These are phyloP conservation scores for Tulasnella sp. DNA, from an alignment of 768 basidiomycete genomes.

Conservation along the genomic window DNA sequence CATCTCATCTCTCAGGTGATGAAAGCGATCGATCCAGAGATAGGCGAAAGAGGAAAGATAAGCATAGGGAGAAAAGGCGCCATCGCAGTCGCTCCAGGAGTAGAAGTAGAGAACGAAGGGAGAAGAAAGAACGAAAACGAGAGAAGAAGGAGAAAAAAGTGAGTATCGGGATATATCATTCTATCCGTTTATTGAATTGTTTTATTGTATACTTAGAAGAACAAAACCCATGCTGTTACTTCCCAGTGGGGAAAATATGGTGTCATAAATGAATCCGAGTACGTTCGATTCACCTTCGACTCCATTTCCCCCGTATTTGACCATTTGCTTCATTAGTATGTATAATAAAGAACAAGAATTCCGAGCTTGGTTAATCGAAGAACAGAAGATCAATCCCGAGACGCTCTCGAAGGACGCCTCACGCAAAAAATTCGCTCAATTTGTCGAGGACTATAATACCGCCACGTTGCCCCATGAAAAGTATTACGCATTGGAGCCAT, in stretches of 20 bases:
- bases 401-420: slow-evolving; percentile 72
- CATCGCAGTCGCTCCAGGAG: slow-evolving; percentile 13
- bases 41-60: slow-evolving; percentile 18
- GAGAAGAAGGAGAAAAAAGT: slow-evolving; percentile 65
- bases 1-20: slow-evolving; percentile 20
- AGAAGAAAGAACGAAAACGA: slow-evolving; percentile 39
- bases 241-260: slow-evolving; percentile 88
- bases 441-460: slow-evolving; percentile 68
- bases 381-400: slow-evolving; percentile 83
- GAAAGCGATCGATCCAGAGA: slow-evolving; percentile 14
- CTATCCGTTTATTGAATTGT: not conserved
- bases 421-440: slow-evolving; percentile 68
- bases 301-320: not conserved
- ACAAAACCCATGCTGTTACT: slow-evolving; percentile 46
- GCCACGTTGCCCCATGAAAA: slow-evolving; percentile 91
- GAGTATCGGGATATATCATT: slow-evolving; percentile 17
- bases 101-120: no score
- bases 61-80: slow-evolving; percentile 12
- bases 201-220: slow-evolving; percentile 19
- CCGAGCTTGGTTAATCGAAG: slow-evolving; percentile 85
- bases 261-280: slow-evolving; percentile 77
- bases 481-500: slow-evolving; percentile 72
- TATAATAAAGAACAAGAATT: slow-evolving; percentile 79
- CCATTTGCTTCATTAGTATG: slow-evolving; percentile 37
- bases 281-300: slow-evolving; percentile 24